phyloP scores from a whole-genome alignment of 1,284 basidiomycete genomes.

The Leccinum subfulvum region DNA sequence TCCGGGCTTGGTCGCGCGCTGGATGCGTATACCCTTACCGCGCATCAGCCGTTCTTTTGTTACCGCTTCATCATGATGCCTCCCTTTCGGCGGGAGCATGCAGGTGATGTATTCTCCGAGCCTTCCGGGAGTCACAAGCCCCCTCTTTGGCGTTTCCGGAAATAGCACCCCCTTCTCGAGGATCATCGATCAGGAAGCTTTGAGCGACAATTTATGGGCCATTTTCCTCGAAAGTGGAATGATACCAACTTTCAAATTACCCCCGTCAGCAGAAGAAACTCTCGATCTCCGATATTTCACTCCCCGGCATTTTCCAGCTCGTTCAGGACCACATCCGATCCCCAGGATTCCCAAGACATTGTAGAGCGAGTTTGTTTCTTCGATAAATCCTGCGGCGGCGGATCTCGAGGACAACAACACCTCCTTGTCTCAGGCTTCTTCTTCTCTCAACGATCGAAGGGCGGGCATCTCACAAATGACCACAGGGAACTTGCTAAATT shows the following conservation, averaged over 20 bases:
- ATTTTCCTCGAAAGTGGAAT: conserved; percentile 23
- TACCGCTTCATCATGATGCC: conserved; percentile 18
- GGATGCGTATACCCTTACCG: conserved; percentile 1
- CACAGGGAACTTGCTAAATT: too few relatives aligned
- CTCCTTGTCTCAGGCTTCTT: neutral
- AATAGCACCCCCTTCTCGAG: conserved; percentile 32
- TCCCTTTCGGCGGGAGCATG: conserved; percentile 7
- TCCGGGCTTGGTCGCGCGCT: neutral
- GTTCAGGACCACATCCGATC: neutral
- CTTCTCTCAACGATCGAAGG: conserved; percentile 6
- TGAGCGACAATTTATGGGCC: conserved; percentile 28
- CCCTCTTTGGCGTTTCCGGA: conserved; percentile 20
- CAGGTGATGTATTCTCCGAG: conserved; percentile 29
- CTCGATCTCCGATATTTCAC: neutral
- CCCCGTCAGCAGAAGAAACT: conserved; percentile 22
- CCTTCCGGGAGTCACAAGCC: conserved; percentile 22
- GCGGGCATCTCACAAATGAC: too few relatives aligned
- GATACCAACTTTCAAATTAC: conserved; percentile 19
- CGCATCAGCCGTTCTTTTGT: conserved; percentile 11
- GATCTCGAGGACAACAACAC: conserved; percentile 4
- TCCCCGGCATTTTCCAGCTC: conserved; percentile 12
- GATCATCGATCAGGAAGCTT: conserved; percentile 26
- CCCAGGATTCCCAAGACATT: conserved; percentile 10
- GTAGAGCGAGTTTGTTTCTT: conserved; percentile 26
- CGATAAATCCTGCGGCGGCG: conserved; percentile 29